These are phyloP conservation scores for Xylaria flabelliformis DNA, from an alignment of 495 filamentous ascomycete species.

Conservation along the genomic window DNA sequence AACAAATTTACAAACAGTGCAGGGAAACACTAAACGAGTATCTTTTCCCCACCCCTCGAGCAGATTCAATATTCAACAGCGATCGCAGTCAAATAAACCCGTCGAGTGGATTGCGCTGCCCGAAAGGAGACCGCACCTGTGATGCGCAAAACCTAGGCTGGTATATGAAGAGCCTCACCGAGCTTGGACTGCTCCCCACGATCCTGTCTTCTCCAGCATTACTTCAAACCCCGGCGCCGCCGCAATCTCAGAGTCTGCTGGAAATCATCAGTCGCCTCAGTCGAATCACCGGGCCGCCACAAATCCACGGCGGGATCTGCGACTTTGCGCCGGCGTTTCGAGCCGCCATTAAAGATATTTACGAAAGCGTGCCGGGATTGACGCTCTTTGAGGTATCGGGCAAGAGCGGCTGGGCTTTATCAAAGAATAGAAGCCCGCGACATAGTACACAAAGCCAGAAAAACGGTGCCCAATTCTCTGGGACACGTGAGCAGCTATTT, in stretches of 20 bases:
- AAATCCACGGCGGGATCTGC: slow-evolving; percentile 44
- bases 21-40: slow-evolving; percentile 17
- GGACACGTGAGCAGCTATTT: slow-evolving; percentile 26
- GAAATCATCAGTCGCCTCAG: slow-evolving; percentile 43
- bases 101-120: slow-evolving; percentile 41
- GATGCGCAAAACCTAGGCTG: slow-evolving; percentile 53
- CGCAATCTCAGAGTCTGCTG: slow-evolving; percentile 35
- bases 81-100: background rate
- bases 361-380: slow-evolving; percentile 46
- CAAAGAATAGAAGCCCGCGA: slow-evolving; percentile 30
- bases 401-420: slow-evolving; percentile 43
- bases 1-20: slow-evolving; percentile 23
- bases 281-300: slow-evolving; percentile 41
- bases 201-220: slow-evolving; percentile 26
- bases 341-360: slow-evolving; percentile 47
- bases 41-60: slow-evolving; percentile 10
- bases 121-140: slow-evolving; percentile 44
- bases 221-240: background rate
- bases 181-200: slow-evolving; percentile 40
- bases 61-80: background rate
- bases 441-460: slow-evolving; percentile 13
- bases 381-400: slow-evolving; percentile 41
- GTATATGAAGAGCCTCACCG: slow-evolving; percentile 48
- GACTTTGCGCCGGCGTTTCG: slow-evolving; percentile 49
- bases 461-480: background rate